Percentiles rank a stretch among this genome's conserved stretches.
phyloP scores from a whole-genome alignment of 169 alveolate genomes.

The Plasmodium sp. region DNA sequence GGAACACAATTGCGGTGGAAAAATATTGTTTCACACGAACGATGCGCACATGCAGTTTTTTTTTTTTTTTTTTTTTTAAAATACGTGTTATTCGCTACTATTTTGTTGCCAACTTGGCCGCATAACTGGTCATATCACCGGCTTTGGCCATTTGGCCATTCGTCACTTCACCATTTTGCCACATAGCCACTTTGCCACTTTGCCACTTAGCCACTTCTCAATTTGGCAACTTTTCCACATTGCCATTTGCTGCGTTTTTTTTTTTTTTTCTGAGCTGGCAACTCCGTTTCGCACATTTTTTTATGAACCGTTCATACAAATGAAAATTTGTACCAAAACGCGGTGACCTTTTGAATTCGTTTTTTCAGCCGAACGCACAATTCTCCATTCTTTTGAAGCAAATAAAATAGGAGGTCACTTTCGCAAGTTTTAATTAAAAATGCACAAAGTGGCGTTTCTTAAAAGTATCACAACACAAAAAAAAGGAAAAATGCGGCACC shows the following conservation, averaged over 20 bases:
- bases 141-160: neutral
- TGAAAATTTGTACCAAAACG: neutral
- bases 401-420: neutral
- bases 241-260: neutral
- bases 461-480: neutral
- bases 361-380: neutral
- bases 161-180: neutral
- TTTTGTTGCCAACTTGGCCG: neutral
- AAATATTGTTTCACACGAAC: neutral
- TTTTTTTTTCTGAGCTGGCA: conserved; percentile 7
- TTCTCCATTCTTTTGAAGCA: neutral
- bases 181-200: neutral
- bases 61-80: conserved; percentile 20
- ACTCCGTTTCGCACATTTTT: neutral
- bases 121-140: neutral
- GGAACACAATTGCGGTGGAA: neutral
- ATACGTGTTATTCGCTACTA: neutral
- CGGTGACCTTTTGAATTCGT: neutral
- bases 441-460: neutral
- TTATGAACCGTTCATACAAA: conserved; percentile 30
- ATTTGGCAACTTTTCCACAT: neutral
- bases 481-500: neutral
- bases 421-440: neutral
- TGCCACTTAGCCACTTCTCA: too few species aligned
- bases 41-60: conserved; percentile 1